phyloP scores from a whole-genome alignment of 768 basidiomycete genomes.

The Mycena leptocephala region DNA sequence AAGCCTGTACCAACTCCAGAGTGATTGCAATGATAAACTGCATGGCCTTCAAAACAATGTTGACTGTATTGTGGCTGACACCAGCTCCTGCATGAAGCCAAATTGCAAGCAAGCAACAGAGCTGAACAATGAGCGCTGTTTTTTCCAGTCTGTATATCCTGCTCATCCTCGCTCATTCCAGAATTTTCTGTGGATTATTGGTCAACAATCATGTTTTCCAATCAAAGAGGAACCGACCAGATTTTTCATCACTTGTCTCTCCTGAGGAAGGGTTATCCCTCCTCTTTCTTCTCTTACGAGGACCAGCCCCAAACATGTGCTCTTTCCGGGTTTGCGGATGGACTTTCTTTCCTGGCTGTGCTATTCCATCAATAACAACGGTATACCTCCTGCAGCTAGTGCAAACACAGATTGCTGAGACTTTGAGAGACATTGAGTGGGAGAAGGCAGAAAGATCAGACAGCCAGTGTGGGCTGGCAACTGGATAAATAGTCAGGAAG shows the following conservation, averaged over 20 bases:
- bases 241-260: not conserved
- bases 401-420: not conserved
- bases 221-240: not conserved
- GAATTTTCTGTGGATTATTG: not conserved
- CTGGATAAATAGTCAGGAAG: too few species aligned
- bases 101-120: constrained; percentile 21
- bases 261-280: not conserved
- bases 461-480: too few species aligned
- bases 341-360: not conserved
- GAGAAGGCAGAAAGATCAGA: not conserved
- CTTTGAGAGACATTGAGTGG: not conserved
- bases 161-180: not conserved
- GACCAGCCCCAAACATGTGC: not conserved
- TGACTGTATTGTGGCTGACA: constrained; percentile 9
- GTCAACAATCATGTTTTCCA: not conserved
- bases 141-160: too few species aligned
- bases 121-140: not conserved
- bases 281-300: not conserved
- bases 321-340: not conserved
- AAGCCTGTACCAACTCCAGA: not conserved
- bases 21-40: constrained; percentile 18
- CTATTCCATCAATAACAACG: not conserved
- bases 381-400: not conserved
- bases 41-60: constrained; percentile 18
- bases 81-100: constrained; percentile 23